phyloP scores from a whole-genome alignment of 176 grass and related monocot species.

The Microstegium vimineum region DNA sequence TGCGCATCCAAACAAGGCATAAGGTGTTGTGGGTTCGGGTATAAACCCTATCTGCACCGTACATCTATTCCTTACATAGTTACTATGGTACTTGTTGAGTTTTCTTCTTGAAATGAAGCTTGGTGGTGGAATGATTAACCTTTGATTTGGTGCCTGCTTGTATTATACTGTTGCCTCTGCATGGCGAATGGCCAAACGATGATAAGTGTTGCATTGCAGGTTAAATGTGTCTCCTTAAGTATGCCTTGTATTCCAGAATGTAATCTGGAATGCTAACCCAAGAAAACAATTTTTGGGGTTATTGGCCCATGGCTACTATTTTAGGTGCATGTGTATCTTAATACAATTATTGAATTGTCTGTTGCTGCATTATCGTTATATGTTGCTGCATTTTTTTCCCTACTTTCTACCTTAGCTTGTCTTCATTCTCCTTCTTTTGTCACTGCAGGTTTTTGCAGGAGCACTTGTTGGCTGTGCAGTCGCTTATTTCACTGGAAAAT shows the following conservation, averaged over 20 bases:
- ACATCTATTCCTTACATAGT: not conserved
- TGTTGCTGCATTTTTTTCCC: not conserved
- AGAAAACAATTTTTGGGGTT: not conserved
- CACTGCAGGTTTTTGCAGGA: conserved; percentile 68
- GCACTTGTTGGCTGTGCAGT: conserved; percentile 70
- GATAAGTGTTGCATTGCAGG: not conserved
- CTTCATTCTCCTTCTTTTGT: not conserved
- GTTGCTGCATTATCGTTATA: not conserved
- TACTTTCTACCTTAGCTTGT: not conserved
- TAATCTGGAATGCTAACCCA: not conserved
- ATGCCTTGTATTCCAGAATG: not conserved
- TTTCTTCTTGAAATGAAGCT: not conserved
- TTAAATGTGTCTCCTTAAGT: not conserved
- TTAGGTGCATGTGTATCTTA: not conserved
- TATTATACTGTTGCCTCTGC: not conserved
- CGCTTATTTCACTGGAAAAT: conserved; percentile 55
- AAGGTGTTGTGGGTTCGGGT: not conserved
- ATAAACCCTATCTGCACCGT: not conserved
- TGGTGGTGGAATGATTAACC: not conserved
- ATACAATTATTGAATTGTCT: not conserved
- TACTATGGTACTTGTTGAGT: not conserved
- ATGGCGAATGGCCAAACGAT: not conserved
- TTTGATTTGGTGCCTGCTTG: not conserved
- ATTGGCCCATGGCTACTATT: not conserved
- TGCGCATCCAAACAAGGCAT: no score